phyloP scores from a whole-genome alignment of 139 green algal genomes.

The Edaphochlamys debaryana region DNA sequence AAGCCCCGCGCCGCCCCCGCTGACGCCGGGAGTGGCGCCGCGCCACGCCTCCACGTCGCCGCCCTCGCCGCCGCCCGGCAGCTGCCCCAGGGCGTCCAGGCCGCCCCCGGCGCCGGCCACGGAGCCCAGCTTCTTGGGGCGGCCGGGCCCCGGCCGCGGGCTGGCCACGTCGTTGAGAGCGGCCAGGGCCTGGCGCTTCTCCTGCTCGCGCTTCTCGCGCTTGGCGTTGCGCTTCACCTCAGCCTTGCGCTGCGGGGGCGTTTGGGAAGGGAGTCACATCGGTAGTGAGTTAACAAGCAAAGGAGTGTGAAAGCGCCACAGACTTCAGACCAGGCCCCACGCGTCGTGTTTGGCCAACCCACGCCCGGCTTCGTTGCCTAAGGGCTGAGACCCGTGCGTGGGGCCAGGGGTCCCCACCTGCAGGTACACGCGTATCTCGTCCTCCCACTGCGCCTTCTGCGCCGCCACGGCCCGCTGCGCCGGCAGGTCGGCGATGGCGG shows the following conservation, averaged over 20 bases:
- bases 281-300: no score
- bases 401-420: no score
- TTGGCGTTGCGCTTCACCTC: conserved; percentile 76
- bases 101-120: not conserved
- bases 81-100: not conserved
- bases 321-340: no score
- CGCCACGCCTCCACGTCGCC: not conserved
- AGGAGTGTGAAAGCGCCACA: no score
- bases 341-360: no score
- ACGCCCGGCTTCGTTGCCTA: no score
- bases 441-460: conserved; percentile 49
- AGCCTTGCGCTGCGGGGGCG: conserved; percentile 54
- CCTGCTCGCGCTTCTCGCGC: conserved; percentile 72
- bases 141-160: not conserved
- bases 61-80: not conserved
- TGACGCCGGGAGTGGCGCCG: not conserved
- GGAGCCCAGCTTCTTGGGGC: conserved; percentile 35
- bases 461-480: conserved; percentile 48
- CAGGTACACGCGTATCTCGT: conserved; percentile 67
- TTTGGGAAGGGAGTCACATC: no score
- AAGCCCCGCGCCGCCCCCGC: not conserved
- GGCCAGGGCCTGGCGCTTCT: conserved; percentile 66
- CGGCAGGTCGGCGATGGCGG: conserved; percentile 63
- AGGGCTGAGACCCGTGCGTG: no score
- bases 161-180: conserved; percentile 49